Base-by-base conservation (phyloP, 2,329 filamentous ascomycete genomes). In the Paecilomyces fulvus region DNA sequence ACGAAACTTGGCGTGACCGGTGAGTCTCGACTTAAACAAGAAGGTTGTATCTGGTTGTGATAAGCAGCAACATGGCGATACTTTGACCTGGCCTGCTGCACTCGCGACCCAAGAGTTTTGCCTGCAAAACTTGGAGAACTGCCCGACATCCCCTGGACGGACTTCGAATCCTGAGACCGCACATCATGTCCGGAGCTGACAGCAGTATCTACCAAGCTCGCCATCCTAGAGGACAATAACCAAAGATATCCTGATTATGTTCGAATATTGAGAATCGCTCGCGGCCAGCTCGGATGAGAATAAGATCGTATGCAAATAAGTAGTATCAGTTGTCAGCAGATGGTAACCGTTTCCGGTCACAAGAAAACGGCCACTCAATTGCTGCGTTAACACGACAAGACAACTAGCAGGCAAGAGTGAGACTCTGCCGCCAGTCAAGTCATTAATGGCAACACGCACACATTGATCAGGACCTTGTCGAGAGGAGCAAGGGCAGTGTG, bases 51-150 rank as follows among this genome's bases (percentile, higher is more conserved):
- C 63, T 82, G 71, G 7, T 85, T 85, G 73, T 99, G 94, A 33
- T 95, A 85, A 30, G 92, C 92, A 58, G 89, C 89, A 60, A 95
- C 85, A 82, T 99, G 94, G 63, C 90, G 88, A 77, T 97, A 97
- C 72, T 92, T 94, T 65, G 76, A 82, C 57, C 78, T 77, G 56
- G 74, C 68, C 10, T 71, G 70, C 49, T 48, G 55, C 25, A 52
- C 58, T 23, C 55, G 56, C 17, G 53, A 7, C 12, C 7, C 21
- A 12, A 25, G 52, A 28, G 59, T 20, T 52, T 57, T 54, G 6
- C 55, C 49, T 7, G 55, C 25, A 21, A 53, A 21, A 50, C 51
- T 49, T 30, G 55, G 30, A 25, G 54, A 31, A 30, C 30, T 50
- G 7, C 60, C 51, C 23, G 30, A 53, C 20, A 52, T 25, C 52